Evolutionary conservation across 2,329 filamentous ascomycete genomes (phyloP).

Genomic region (Aschersonia sp.): DNA sequence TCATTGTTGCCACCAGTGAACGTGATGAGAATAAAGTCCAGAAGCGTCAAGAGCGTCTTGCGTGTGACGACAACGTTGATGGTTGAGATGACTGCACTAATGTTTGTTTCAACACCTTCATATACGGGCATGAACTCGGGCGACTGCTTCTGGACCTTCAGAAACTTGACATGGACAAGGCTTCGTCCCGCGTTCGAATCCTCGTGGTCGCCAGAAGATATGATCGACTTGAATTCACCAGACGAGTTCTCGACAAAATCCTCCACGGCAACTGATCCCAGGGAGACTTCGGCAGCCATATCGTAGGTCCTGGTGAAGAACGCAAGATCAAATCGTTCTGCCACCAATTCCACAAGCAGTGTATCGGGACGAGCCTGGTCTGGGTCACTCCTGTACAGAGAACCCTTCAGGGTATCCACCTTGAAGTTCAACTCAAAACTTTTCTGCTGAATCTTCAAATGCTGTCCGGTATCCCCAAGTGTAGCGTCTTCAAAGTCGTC

Average conservation of each 20-base stretch:
- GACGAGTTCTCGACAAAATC: slow-evolving; percentile 86
- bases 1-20: slow-evolving; percentile 54
- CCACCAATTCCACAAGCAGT: slow-evolving; percentile 79
- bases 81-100: slow-evolving; percentile 82
- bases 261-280: slow-evolving; percentile 77
- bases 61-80: slow-evolving; percentile 93
- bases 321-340: slow-evolving; percentile 74
- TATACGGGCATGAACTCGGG: slow-evolving; percentile 88
- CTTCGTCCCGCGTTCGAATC: slow-evolving; percentile 67
- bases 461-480: slow-evolving; percentile 38
- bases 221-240: slow-evolving; percentile 88
- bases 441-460: slow-evolving; percentile 67
- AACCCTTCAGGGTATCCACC: slow-evolving; percentile 86
- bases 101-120: slow-evolving; percentile 84
- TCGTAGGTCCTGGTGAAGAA: slow-evolving; percentile 84
- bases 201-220: slow-evolving; percentile 65
- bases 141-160: slow-evolving; percentile 77
- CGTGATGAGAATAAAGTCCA: slow-evolving; percentile 88
- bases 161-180: slow-evolving; percentile 77
- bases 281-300: slow-evolving; percentile 80
- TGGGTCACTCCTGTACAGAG: slow-evolving; percentile 74
- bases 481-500: slow-evolving; percentile 53
- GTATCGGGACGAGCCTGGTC: slow-evolving; percentile 63
- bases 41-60: slow-evolving; percentile 75
- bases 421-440: slow-evolving; percentile 96